Evolutionary conservation across 2,329 filamentous ascomycete genomes (phyloP), one percentile per base, ranked within the genome.

Genomic region (Catunica adiposa): DNA sequence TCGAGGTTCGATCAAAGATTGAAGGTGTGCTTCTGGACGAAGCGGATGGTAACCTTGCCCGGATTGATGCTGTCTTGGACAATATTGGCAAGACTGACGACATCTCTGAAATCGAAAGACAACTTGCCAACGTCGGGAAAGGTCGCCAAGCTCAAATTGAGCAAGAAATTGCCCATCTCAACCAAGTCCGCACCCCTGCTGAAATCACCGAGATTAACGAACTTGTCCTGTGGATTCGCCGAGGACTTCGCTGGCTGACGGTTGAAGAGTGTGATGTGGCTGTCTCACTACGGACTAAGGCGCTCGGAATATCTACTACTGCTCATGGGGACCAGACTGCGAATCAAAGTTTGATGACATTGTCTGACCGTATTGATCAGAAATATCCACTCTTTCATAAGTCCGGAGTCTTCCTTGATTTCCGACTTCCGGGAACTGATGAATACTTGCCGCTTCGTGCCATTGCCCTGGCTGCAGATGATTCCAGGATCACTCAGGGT

Each of bases 181-280:
- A 68, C 53, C 61, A 61, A 23, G 62, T 53, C 3, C 62, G 65
- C 1, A 68, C 66, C 0, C 44, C 62, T 2, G 67, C 66, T 42
- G 66, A 69, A 53, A 67, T 69, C 3, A 51, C 62, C 8, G 66
- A 69, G 47, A 68, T 68, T 50, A 69, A 69, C 52, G 67, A 68
- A 54, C 66, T 69, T 14, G 66, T 69, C 23, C 59, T 65, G n/a
- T 69, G 67, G 66, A 55, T 68, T 8, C 62, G 64, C 26, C 56
- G 53, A 5, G 65, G 62, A 2, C 56, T 61, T 15, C 52, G 58
- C 1, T 67, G 62, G 59, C 61, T 66, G 9, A 47, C 60, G 1
- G 54, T 65, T 2, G 59, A 61, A 1, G 55, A 60, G 42, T 61
- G 68, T 59, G 66, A 68, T 54, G 61, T 61, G 3, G 53, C 53